Base-by-base conservation (phyloP, 2,329 filamentous ascomycete genomes). In the Gaeumannomyces tritici region DNA sequence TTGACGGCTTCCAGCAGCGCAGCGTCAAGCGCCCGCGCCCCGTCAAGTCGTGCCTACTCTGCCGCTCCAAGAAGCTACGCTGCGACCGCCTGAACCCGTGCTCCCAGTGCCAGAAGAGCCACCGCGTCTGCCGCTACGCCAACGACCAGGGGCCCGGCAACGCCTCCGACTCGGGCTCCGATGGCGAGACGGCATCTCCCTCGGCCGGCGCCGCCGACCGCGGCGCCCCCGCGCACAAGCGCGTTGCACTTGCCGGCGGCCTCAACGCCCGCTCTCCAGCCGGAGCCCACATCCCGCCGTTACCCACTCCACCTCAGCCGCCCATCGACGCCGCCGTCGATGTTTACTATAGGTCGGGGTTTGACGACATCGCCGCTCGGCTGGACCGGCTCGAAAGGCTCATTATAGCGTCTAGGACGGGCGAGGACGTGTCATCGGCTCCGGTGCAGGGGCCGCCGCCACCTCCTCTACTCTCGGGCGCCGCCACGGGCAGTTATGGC, bases 71-170 rank as follows among this genome's bases (percentile, higher is more conserved):
- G 67, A 85, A 83, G 69, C 72, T 84, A 6, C 76, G 78, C 63
- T 86, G 83, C 70, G 82, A 85, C 69, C 77, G 83, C 57, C 74
- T 78, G n/a, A 74, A 76, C 56, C 81, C 82, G 4, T 86, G 83
- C 67, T 80, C 80, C 7, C 82, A 85, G 69, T 86, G 83, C 68
- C 80, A 82, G 60, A 83, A 82, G 69, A 81, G 81, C n/a, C 78
- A 76, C 65, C 80, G 82, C 47, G 68, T 71, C 54, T 85, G 82
- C 72, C 80, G 75, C 66, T 85, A 84, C 55, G 66, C 66, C 66
- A 75, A 79, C 26, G 79, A 81, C 62, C 76, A 80, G 35, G 79
- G 42, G 57, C 35, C 57, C 4, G 74, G 74, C 42, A 78, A 77
- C 66, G 69, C 78, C 15, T 83, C 81, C 4, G 81, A 83, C 60